phyloP scores from a whole-genome alignment of 2,329 filamentous ascomycete genomes.

The Talaromyces sp. region DNA sequence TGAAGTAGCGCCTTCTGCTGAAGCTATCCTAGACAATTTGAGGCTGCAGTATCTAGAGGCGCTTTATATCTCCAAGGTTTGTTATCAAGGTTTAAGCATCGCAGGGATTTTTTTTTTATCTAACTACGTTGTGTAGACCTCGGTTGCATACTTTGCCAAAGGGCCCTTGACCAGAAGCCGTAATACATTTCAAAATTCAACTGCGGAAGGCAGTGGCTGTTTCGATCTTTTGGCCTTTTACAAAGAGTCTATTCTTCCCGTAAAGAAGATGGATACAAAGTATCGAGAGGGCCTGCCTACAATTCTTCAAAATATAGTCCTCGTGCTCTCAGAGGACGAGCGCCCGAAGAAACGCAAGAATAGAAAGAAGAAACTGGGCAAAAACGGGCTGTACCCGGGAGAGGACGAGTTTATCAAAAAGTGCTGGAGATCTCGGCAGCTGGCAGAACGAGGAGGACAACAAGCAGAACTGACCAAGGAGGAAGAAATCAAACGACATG shows the following conservation, averaged over 20 bases:
- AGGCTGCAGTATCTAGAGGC: conserved; percentile 39
- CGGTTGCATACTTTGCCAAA: conserved; percentile 49
- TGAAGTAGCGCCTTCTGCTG: conserved; percentile 22
- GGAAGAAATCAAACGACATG: conserved; percentile 34
- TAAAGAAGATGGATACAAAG: conserved; percentile 46
- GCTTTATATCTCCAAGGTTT: conserved; percentile 41
- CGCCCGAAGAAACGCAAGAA: conserved; percentile 27
- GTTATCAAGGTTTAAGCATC: not conserved
- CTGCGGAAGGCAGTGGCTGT: conserved; percentile 18
- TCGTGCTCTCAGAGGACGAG: conserved; percentile 36
- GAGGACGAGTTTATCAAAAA: conserved; percentile 39
- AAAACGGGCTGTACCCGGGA: conserved; percentile 43
- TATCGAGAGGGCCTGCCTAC: conserved; percentile 42
- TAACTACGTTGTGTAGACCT: conserved; percentile 31
- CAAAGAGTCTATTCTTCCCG: conserved; percentile 37
- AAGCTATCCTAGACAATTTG: conserved; percentile 33
- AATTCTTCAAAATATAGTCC: conserved; percentile 33
- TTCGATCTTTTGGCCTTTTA: conserved; percentile 35
- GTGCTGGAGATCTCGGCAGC: conserved; percentile 43
- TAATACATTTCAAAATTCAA: conserved; percentile 31
- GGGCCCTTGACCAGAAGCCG: conserved; percentile 45
- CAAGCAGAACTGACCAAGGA: conserved; percentile 27
- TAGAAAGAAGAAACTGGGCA: conserved; percentile 43
- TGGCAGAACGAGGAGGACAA: conserved; percentile 21
- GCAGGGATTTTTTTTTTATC: not conserved